phyloP scores from a whole-genome alignment of 768 basidiomycete genomes.

The Tubosaeta sp. region DNA sequence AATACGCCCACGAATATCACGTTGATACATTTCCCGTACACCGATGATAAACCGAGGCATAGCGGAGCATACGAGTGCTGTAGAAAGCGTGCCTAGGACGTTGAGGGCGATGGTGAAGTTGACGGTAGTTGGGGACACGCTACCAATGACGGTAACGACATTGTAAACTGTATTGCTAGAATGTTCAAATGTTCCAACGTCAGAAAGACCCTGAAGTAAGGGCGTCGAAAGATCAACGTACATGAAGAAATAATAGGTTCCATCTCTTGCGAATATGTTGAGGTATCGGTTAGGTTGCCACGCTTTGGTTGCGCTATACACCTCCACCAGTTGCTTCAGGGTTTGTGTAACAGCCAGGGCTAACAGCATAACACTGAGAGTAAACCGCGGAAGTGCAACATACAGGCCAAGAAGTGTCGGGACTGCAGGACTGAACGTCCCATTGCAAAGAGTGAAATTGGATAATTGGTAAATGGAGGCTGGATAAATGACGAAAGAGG shows the following conservation, averaged over 20 bases:
- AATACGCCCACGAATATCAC: not conserved
- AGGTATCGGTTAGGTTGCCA: slow-evolving; percentile 1
- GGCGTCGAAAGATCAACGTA: not conserved
- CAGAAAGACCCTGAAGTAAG: too few relatives aligned
- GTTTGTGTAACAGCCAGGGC: not conserved
- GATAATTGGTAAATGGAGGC: not conserved
- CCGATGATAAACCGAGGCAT: not conserved
- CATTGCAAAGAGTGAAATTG: not conserved
- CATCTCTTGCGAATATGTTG: slow-evolving; percentile 1
- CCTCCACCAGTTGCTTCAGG: not conserved
- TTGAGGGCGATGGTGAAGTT: not conserved
- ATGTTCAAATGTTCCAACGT: too few relatives aligned
- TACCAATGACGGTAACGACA: not conserved
- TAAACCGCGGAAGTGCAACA: not conserved
- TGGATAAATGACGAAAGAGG: not conserved
- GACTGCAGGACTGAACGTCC: not conserved
- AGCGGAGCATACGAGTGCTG: not conserved
- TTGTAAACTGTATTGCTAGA: not conserved
- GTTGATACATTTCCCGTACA: slow-evolving; percentile 1
- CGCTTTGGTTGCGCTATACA: not conserved
- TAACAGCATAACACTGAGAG: not conserved
- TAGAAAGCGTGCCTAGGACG: not conserved
- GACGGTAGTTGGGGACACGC: not conserved
- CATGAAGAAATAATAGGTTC: slow-evolving; percentile 8
- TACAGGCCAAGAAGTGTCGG: not conserved